These are phyloP conservation scores for Schoenoplectus triqueter DNA, from an alignment of 202 grass and related monocot species.

Conservation along the genomic window DNA sequence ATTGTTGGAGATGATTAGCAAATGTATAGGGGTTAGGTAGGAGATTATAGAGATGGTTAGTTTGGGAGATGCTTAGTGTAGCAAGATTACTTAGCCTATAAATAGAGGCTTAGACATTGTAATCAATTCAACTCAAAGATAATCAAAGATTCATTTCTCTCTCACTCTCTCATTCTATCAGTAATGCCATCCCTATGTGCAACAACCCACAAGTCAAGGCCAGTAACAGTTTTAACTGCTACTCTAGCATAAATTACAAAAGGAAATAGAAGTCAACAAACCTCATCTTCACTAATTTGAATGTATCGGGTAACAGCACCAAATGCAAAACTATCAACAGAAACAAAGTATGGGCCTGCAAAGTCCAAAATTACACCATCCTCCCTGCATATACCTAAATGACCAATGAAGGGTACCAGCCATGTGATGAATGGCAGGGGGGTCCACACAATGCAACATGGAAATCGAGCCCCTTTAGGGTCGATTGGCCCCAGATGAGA, in stretches of 20 bases:
- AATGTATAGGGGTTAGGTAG: too few species aligned
- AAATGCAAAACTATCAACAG: constrained; percentile 91
- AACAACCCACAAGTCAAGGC: not conserved
- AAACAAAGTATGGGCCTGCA: constrained; percentile 84
- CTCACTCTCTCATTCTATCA: too few species aligned
- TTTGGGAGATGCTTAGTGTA: too few species aligned
- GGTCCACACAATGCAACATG: constrained; percentile 89
- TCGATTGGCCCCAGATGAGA: constrained; percentile 56
- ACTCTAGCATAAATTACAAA: not conserved
- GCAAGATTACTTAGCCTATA: too few species aligned
- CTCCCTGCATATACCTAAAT: constrained; percentile 91
- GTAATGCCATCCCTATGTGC: not conserved
- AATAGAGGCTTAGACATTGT: too few species aligned
- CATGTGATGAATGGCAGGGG: constrained; percentile 91
- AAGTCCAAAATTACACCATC: constrained; percentile 97
- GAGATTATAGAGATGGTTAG: too few species aligned
- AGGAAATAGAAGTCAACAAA: constrained; percentile 35
- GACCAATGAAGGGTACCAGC: constrained; percentile 90
- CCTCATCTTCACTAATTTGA: constrained; percentile 73
- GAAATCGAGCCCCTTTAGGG: constrained; percentile 80
- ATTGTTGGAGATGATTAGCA: too few species aligned
- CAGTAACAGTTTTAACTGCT: not conserved
- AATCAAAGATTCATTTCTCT: too few species aligned
- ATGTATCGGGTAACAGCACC: constrained; percentile 79
- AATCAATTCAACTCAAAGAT: too few species aligned